Base-by-base conservation (phyloP, 805 yeast genomes). In the Wickerhamiella australiensis region DNA sequence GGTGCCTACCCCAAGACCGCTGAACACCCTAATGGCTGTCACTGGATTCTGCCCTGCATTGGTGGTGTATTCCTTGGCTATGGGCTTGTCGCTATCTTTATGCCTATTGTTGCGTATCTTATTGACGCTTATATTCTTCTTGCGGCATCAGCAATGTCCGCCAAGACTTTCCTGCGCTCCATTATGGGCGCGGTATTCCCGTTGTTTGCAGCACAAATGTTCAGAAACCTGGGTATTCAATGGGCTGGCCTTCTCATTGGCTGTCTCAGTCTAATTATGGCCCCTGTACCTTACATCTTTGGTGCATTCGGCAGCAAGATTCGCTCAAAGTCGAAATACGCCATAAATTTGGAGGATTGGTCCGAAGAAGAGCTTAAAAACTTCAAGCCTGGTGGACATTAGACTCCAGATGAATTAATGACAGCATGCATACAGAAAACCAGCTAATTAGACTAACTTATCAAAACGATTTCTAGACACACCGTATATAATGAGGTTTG, bases 201-300 rank as follows among this genome's bases (percentile, higher is more conserved):
- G 33, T 66, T 84, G 49, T 84, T 84, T 59, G 82, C 86, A 1
- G 65, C 72, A 2, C 79, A 73, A 56, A 80, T 84, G 90, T 82
- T 82, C 65, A 61, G 68, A 17, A 71, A 70, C 50, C 72, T 84
- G 76, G 83, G 84, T 25, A 73, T 73, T 23, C 78, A 82, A 56
- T 84, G 90, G 88, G 90, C 92, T 0, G 87, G 88, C 51, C 68
- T 83, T 26, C 60, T 84, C 27, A 61, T 85, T 41, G 87, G 87
- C 7, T 69, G 79, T 48, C 68, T 84, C 47, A 78, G 80, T 0
- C 64, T 70, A 2, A 67, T 66, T 2, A 60, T 85, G 65, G 64
- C 75, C 22, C 82, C 86, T 0, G 83, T 83, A 46, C 92, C 94
- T 8, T 59, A 82, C 51, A 59, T 79, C 41, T 81, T 84, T 59